These are phyloP conservation scores for Mucor irregularis DNA, from an alignment of 371 early-diverging fungal species.

Conservation along the genomic window DNA sequence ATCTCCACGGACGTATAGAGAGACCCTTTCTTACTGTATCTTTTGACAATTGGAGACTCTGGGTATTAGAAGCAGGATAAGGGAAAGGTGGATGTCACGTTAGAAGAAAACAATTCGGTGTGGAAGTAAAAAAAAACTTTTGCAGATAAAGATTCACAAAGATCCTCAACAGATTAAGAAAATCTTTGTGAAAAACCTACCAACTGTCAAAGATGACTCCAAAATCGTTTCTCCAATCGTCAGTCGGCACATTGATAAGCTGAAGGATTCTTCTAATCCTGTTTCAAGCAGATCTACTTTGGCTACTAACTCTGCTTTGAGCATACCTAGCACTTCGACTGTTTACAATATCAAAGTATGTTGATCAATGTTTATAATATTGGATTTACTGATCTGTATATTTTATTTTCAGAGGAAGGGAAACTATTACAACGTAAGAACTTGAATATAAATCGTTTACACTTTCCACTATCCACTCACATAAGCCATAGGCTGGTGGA, in stretches of 20 bases:
- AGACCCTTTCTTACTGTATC: too few species aligned
- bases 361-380: conserved; percentile 13
- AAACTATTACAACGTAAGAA: conserved; percentile 15
- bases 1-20: too few species aligned
- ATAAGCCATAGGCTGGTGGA: conserved; percentile 11
- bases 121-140: conserved; percentile 11
- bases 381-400: conserved; percentile 7
- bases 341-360: conserved; percentile 11
- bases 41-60: too few species aligned
- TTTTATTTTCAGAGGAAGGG: conserved; percentile 14
- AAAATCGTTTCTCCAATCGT: conserved; percentile 9
- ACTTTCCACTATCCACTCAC: conserved; percentile 9
- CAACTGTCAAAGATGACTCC: conserved; percentile 10
- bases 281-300: not conserved
- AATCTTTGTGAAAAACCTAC: conserved; percentile 5
- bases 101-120: too few species aligned
- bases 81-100: too few species aligned
- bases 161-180: conserved; percentile 5
- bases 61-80: too few species aligned
- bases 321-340: conserved; percentile 8
- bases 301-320: conserved; percentile 9
- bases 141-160: conserved; percentile 14
- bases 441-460: conserved; percentile 6
- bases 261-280: conserved; percentile 3
- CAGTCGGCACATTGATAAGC: conserved; percentile 8